Evolutionary conservation across 1,284 basidiomycete genomes (phyloP).

Genomic region (Termitomyces sp.): DNA sequence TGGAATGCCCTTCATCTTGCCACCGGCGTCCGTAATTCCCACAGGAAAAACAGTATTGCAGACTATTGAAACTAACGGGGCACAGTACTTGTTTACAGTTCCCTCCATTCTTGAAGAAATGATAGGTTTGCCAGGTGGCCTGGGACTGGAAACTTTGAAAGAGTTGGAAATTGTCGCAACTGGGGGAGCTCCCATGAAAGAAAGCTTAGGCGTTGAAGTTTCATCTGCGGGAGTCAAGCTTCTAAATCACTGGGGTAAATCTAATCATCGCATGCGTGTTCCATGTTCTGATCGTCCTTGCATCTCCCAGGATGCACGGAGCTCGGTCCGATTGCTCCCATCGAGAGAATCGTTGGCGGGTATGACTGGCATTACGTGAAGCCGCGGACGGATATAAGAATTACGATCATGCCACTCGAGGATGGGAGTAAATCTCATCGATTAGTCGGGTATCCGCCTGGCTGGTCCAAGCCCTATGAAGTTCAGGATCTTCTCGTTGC

Average conservation of each 20-base stretch:
- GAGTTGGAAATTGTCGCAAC: conserved; percentile 29
- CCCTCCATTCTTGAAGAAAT: conserved; percentile 36
- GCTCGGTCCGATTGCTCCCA: conserved; percentile 30
- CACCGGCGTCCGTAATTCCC: conserved; percentile 29
- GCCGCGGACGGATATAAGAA: conserved; percentile 27
- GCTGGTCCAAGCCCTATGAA: conserved; percentile 27
- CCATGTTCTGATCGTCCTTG: background rate
- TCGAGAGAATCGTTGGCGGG: conserved; percentile 23
- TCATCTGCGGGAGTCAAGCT: conserved; percentile 28
- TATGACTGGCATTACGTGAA: conserved; percentile 34
- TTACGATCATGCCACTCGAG: conserved; percentile 23
- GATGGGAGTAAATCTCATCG: conserved; percentile 22
- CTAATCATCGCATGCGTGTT: background rate
- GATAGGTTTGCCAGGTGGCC: conserved; percentile 18
- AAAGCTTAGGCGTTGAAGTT: conserved; percentile 26
- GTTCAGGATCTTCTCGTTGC: conserved; percentile 31
- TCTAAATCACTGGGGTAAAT: conserved; percentile 33
- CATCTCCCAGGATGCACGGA: conserved; percentile 27
- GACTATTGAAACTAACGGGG: conserved; percentile 23
- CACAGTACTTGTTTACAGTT: conserved; percentile 30
- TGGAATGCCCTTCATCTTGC: conserved; percentile 30
- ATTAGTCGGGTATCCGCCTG: conserved; percentile 26
- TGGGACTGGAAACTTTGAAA: conserved; percentile 24
- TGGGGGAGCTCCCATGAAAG: conserved; percentile 36
- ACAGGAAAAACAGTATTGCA: conserved; percentile 26